Base-by-base conservation (phyloP, 1,139 yeast species). In the Nakaseomyces sp. region DNA sequence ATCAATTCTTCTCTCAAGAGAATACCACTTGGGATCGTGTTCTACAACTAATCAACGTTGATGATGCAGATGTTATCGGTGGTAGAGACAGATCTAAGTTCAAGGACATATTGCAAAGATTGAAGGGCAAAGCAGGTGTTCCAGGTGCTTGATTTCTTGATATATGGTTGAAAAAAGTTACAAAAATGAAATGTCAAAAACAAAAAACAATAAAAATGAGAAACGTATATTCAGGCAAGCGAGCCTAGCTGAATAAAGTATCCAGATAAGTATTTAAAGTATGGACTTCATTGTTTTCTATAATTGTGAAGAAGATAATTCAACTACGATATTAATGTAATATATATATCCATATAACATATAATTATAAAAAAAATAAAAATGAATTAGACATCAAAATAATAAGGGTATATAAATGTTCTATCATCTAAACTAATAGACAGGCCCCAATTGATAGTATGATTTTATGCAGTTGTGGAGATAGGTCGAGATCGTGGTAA, bases 11-110 rank as follows among this genome's bases (percentile, higher is more conserved):
- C 58, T 64, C 71, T 26, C 78, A 79, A 49, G 80, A 78, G 45
- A 60, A 60, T 46, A 82, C 94, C 28, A 79, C 89, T 49, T 93
- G 98, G 98, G 95, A 88, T 58, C 77, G 96, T 57, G 87, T 73
- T 37, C 62, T 70, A 40, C 73, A 74, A 53, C 64, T 78, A 46
- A 67, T 77, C 46, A 78, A 76, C 47, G 61, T 55, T 35, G 64
- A 65, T 31, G 68, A 66, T 49, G 66, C 66, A 13, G 67, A 63
- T 33, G 63, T 63, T 45, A 69, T 72, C 17, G 74, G 71, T 46
- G 67, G 63, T 41, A 71, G 82, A 61, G 89, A 85, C 64, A 81
- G 84, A 66, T 68, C 81, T 24, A 74, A 83, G 58, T 84, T 81
- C 67, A 80, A 79, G 61, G 86, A 77, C 49, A 69, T 83, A 45